Percentiles rank a stretch among this genome's conserved stretches.
Evolutionary conservation across 805 yeast species (phyloP).

Genomic region (Ogataea populi-albae): DNA sequence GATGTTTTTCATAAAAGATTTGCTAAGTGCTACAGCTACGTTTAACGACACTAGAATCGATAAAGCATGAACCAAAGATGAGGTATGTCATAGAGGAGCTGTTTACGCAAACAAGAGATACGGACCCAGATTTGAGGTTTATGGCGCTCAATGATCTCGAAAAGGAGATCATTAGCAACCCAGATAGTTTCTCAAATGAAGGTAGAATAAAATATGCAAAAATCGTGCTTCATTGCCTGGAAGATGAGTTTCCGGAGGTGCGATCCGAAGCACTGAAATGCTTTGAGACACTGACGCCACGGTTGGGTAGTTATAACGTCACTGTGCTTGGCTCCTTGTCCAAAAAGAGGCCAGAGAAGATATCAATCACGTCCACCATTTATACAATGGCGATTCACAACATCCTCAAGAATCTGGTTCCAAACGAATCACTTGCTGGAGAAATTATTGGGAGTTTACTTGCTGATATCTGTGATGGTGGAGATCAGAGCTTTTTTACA

Average conservation of each 20-base stretch:
- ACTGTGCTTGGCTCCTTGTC: constrained; percentile 31
- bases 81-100: constrained; percentile 28
- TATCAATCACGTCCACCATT: constrained; percentile 44
- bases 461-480: constrained; percentile 33
- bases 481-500: constrained; percentile 12
- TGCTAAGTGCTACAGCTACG: no score
- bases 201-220: constrained; percentile 30
- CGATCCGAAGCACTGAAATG: constrained; percentile 71
- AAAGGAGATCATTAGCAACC: constrained; percentile 35
- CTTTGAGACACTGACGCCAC: constrained; percentile 36
- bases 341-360: constrained; percentile 23
- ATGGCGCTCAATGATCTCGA: constrained; percentile 81
- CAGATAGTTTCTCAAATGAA: constrained; percentile 38
- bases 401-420: constrained; percentile 35
- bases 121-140: constrained; percentile 78
- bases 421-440: constrained; percentile 15
- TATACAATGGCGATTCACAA: constrained; percentile 52
- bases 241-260: constrained; percentile 68
- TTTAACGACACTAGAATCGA: no score
- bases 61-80: constrained; percentile 12
- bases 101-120: constrained; percentile 51
- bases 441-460: constrained; percentile 37
- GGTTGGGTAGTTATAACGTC: constrained; percentile 32
- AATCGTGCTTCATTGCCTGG: constrained; percentile 34
- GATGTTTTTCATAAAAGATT: no score